Base-by-base conservation (phyloP, 805 yeast genomes). In the Yarrowia alimentaria region DNA sequence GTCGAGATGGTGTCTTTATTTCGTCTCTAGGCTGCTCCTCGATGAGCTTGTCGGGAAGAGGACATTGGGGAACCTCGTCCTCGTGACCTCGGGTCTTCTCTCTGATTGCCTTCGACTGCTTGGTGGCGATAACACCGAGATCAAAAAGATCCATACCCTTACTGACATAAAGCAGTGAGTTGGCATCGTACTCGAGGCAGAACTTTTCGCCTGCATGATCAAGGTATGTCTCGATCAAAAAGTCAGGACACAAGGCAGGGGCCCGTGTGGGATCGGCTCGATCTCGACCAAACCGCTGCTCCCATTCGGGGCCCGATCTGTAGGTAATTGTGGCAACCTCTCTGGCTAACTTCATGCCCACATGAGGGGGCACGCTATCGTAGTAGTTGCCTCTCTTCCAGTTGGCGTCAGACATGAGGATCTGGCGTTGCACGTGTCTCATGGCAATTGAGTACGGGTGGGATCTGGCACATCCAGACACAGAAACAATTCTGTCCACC, bases 281-380 rank as follows among this genome's bases (percentile, higher is more conserved):
- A 59, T 84, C 87, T 52, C 94, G 78, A 4, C 96, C 96, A 64
- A 90, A 90, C 54, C 97, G 71, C 55, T 81, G 79, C 65, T 90
- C 97, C 97, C 97, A 90, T 67, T 90, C 97, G 1, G 97, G 97
- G 2, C 97, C 97, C 1, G 95, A 86, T 58, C 97, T 74, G 65
- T 90, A 90, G 0, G 96, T 88, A 51, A 90, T 86, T 0, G 97
- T 90, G 24, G 96, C 96, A 42, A 90, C 87, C 65, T 88, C 95
- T 56, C 97, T 75, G 1, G 96, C 91, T 28, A 90, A 74, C 63
- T 90, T 90, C 96, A 90, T 89, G 12, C 97, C 97, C 18, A 83
- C 80, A 64, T 90, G 96, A 1, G 97, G 97, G 6, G 95, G 95
- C 1, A 89, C 70, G 3, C 68, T 63, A 54, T 75, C 87, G 64